Percentiles rank a stretch among this genome's conserved stretches.
phyloP scores from a whole-genome alignment of 208 protist species.

The Leishmania turanica region DNA sequence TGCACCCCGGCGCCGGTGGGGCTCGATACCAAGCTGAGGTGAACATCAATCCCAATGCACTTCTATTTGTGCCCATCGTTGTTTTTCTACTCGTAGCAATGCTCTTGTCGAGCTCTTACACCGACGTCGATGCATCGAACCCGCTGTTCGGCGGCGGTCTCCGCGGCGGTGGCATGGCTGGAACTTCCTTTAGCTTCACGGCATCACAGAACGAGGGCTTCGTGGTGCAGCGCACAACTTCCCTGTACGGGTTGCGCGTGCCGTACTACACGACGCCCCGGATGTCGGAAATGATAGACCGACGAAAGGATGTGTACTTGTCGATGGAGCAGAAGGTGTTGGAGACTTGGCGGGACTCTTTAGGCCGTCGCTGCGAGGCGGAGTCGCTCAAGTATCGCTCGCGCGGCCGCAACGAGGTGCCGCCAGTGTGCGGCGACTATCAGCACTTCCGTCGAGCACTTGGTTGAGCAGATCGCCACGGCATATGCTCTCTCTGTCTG shows the following conservation, averaged over 20 bases:
- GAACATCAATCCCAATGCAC: constrained; percentile 49
- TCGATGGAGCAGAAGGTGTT: constrained; percentile 69
- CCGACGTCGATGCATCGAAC: constrained; percentile 43
- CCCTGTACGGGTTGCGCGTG: constrained; percentile 59
- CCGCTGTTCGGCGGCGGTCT: constrained; percentile 19
- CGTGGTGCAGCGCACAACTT: constrained; percentile 53
- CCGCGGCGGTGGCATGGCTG: not conserved
- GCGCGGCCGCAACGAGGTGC: constrained; percentile 61
- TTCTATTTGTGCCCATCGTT: constrained; percentile 70
- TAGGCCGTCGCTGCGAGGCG: constrained; percentile 80
- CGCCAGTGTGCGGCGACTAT: constrained; percentile 62
- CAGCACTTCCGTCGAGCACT: constrained; percentile 47
- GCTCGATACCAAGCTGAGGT: constrained; percentile 41
- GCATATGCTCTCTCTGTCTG: not conserved
- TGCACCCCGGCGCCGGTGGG: constrained; percentile 1
- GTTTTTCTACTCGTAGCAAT: constrained; percentile 78
- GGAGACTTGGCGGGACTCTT: constrained; percentile 60
- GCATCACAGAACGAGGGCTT: constrained; percentile 51
- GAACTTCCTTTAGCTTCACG: constrained; percentile 66
- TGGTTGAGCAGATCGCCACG: constrained; percentile 14
- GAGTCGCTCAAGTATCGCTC: constrained; percentile 73
- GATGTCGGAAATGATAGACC: constrained; percentile 61
- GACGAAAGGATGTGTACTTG: constrained; percentile 38
- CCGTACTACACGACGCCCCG: constrained; percentile 66
- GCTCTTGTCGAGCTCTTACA: constrained; percentile 68